Conservation (phyloP, 2,329 filamentous ascomycete genomes). For the Hypoxylon sp. region DNA sequence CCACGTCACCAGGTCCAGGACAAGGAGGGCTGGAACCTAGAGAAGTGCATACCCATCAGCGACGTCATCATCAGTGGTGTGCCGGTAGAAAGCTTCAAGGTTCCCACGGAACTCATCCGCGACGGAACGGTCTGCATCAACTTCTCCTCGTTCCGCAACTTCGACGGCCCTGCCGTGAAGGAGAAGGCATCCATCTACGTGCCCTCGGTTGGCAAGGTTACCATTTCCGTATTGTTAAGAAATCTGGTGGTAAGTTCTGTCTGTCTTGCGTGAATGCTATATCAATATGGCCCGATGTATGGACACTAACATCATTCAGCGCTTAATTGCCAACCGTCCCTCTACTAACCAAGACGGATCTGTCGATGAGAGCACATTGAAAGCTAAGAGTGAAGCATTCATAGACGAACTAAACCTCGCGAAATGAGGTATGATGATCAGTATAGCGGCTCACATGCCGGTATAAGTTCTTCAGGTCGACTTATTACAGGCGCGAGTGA, state of each 20-base stretch:
- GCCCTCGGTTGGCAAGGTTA: slow-evolving; percentile 96
- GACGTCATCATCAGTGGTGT: slow-evolving; percentile 97
- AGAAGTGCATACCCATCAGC: slow-evolving; percentile 84
- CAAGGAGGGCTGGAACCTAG: slow-evolving; percentile 79
- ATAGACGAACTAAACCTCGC: slow-evolving; percentile 38
- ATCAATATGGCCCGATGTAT: not conserved
- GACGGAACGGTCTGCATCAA: slow-evolving; percentile 99
- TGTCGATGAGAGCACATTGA: slow-evolving; percentile 42
- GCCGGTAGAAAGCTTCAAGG: slow-evolving; percentile 86
- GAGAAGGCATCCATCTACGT: slow-evolving; percentile 97
- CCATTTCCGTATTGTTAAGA: slow-evolving; percentile 87
- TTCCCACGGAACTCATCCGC: slow-evolving; percentile 81
- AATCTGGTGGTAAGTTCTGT: slow-evolving; percentile 88
- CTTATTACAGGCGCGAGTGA: too few relatives aligned
- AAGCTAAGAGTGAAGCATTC: slow-evolving; percentile 47
- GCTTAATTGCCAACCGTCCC: slow-evolving; percentile 61
- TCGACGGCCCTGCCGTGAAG: slow-evolving; percentile 83
- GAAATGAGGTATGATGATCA: slow-evolving; percentile 16
- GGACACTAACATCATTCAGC: slow-evolving; percentile 49
- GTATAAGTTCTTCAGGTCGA: too few relatives aligned
- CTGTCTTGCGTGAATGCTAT: too few relatives aligned
- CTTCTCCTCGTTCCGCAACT: slow-evolving; percentile 96
- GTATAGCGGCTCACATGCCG: too few relatives aligned
- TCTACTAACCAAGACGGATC: slow-evolving; percentile 49
- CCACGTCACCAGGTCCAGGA: slow-evolving; percentile 86